A percentile compares a stretch with the other conserved stretches of the same genome.
Evolutionary conservation across 2,329 filamentous ascomycete genomes (phyloP).

Genomic region (Beauveria pseudobassiana): DNA sequence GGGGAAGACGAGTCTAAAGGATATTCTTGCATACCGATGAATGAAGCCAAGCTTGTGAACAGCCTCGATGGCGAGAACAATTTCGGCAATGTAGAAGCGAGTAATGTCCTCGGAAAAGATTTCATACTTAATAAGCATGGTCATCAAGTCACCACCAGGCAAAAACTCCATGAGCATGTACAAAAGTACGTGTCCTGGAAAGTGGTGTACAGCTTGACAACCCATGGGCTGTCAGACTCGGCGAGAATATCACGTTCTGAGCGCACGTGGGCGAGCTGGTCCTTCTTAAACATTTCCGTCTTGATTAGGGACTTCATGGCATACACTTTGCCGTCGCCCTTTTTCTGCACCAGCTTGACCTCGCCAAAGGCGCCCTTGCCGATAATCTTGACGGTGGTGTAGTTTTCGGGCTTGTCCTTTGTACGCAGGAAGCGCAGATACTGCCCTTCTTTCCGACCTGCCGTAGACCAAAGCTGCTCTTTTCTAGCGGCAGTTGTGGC

Average conservation of each 20-base stretch:
- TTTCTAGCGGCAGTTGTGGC: constrained; percentile 68
- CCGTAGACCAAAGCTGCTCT: constrained; percentile 75
- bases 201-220: constrained; percentile 95
- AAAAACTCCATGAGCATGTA: constrained; percentile 99
- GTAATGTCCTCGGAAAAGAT: constrained; percentile 99
- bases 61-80: constrained; percentile 95
- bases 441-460: constrained; percentile 81
- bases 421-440: constrained; percentile 92
- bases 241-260: constrained; percentile 96
- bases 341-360: constrained; percentile 94
- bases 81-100: constrained; percentile 97
- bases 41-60: constrained; percentile 98
- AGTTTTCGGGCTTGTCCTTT: constrained; percentile 89
- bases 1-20: not conserved
- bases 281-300: constrained; percentile 99
- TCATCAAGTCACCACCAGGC: constrained; percentile 97
- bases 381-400: constrained; percentile 94
- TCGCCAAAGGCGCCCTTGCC: constrained; percentile 98
- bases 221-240: constrained; percentile 98
- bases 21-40: constrained; percentile 65
- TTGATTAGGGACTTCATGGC: constrained; percentile 98
- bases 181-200: constrained; percentile 95
- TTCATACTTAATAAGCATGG: constrained; percentile 99
- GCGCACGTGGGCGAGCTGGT: constrained; percentile 93
- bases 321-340: constrained; percentile 93